Evolutionary conservation across 2,329 filamentous ascomycete species (phyloP).

Genomic region (Zymoseptoria ardabiliae): DNA sequence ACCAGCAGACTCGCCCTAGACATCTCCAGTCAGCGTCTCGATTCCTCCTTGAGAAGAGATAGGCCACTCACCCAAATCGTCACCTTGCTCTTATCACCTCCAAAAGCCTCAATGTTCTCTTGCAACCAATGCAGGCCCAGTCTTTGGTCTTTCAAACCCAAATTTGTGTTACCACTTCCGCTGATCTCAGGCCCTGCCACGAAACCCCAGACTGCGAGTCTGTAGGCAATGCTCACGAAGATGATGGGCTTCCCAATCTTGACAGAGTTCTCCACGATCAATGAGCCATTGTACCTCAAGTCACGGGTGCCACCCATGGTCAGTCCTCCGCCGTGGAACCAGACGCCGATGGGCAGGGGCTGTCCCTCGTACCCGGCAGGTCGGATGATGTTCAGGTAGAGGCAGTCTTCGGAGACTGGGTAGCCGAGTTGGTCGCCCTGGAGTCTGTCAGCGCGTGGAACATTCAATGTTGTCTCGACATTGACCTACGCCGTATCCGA

Average conservation of each 20-base stretch:
- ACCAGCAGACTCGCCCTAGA: slow-evolving; percentile 32
- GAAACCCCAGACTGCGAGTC: slow-evolving; percentile 64
- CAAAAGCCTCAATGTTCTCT: slow-evolving; percentile 51
- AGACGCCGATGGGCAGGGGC: slow-evolving; percentile 50
- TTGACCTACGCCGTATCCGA: slow-evolving; percentile 32
- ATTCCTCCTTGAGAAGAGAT: neutral
- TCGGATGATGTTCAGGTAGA: slow-evolving; percentile 56
- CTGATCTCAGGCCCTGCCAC: slow-evolving; percentile 49
- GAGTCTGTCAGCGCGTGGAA: neutral
- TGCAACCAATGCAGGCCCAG: slow-evolving; percentile 41
- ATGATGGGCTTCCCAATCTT: slow-evolving; percentile 45
- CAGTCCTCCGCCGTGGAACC: slow-evolving; percentile 45
- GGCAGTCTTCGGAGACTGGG: slow-evolving; percentile 49
- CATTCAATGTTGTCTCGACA: neutral
- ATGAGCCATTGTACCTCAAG: slow-evolving; percentile 56
- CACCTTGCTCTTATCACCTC: slow-evolving; percentile 58
- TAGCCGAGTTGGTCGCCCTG: slow-evolving; percentile 27
- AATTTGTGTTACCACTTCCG: slow-evolving; percentile 47
- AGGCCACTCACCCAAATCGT: slow-evolving; percentile 34
- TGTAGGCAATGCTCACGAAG: slow-evolving; percentile 55
- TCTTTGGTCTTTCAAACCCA: slow-evolving; percentile 39
- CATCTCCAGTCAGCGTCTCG: neutral
- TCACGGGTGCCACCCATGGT: slow-evolving; percentile 41
- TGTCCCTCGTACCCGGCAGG: slow-evolving; percentile 40
- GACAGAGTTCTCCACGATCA: slow-evolving; percentile 45